phyloP scores from a whole-genome alignment of 2,329 filamentous ascomycete species.

The Phialophora macrospora region DNA sequence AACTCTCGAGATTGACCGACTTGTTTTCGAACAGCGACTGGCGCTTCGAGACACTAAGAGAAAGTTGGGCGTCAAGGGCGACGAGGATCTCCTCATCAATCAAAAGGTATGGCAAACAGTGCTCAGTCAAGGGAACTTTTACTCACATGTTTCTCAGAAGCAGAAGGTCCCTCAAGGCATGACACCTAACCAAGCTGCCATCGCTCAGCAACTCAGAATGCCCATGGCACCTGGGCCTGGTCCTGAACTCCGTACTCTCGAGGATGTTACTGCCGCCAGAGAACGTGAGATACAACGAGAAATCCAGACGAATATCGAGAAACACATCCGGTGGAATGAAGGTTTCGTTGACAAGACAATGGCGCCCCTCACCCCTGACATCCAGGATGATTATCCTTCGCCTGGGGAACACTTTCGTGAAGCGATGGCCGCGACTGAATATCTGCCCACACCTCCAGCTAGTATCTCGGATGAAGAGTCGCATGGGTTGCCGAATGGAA shows the following conservation, averaged over 20 bases:
- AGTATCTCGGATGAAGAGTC: slow-evolving; percentile 52
- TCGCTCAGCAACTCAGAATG: slow-evolving; percentile 69
- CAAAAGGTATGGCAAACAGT: slow-evolving; percentile 65
- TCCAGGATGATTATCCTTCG: slow-evolving; percentile 60
- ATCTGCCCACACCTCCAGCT: slow-evolving; percentile 59
- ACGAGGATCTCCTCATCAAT: slow-evolving; percentile 93
- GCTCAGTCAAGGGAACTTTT: slow-evolving; percentile 43
- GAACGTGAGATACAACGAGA: slow-evolving; percentile 79
- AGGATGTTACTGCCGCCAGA: slow-evolving; percentile 78
- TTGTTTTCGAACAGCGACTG: slow-evolving; percentile 80
- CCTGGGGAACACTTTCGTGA: slow-evolving; percentile 65
- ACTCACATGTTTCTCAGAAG: slow-evolving; percentile 58
- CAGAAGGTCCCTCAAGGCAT: slow-evolving; percentile 70
- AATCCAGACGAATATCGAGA: slow-evolving; percentile 83
- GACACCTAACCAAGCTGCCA: slow-evolving; percentile 63
- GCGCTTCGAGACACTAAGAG: slow-evolving; percentile 87
- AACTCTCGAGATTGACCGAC: slow-evolving; percentile 72
- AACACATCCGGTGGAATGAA: slow-evolving; percentile 90
- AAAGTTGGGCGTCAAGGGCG: slow-evolving; percentile 83
- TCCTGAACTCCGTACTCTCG: slow-evolving; percentile 75
- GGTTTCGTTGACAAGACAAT: slow-evolving; percentile 87
- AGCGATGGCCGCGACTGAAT: slow-evolving; percentile 68
- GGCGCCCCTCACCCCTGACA: slow-evolving; percentile 79
- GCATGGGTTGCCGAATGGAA: slow-evolving; percentile 23
- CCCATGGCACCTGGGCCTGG: slow-evolving; percentile 71